phyloP scores from a whole-genome alignment of 1,139 yeast genomes.

The Yamadazyma blattariae region DNA sequence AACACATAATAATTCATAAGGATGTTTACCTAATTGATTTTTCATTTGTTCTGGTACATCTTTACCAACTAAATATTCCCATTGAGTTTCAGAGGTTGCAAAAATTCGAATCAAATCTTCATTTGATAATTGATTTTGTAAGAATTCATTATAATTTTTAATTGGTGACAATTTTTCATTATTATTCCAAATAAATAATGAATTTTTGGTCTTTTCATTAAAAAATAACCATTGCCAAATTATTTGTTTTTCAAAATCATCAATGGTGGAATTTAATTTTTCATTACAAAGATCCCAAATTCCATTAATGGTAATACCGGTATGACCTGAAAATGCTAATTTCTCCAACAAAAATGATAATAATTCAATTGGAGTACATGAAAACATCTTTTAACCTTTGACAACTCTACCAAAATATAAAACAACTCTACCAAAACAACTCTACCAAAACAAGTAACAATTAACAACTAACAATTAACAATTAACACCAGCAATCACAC shows the following conservation, averaged over 20 bases:
- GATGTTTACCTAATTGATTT: conserved; percentile 37
- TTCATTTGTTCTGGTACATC: conserved; percentile 31
- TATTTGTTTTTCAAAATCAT: conserved; percentile 33
- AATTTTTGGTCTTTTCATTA: conserved; percentile 12
- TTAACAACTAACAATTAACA: no score
- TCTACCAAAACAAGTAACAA: no score
- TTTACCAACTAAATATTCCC: conserved; percentile 39
- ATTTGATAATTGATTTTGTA: conserved; percentile 15
- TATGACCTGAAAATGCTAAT: conserved; percentile 36
- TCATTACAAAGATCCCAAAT: conserved; percentile 27
- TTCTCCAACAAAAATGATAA: conserved; percentile 26
- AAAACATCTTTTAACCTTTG: conserved; percentile 16
- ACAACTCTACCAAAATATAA: no score
- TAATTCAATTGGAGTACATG: conserved; percentile 29
- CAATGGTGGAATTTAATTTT: conserved; percentile 20
- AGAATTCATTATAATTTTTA: conserved; percentile 17
- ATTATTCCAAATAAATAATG: conserved; percentile 14
- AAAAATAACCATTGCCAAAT: conserved; percentile 43
- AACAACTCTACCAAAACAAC: no score
- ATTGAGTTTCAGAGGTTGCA: conserved; percentile 41
- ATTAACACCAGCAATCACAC: no score
- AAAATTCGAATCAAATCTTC: conserved; percentile 20
- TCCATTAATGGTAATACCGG: conserved; percentile 28
- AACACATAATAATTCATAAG: conserved; percentile 41
- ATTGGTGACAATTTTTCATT: conserved; percentile 11